Evolutionary conservation across 2,329 filamentous ascomycete species (phyloP).

Genomic region (Alternaria conjuncta): DNA sequence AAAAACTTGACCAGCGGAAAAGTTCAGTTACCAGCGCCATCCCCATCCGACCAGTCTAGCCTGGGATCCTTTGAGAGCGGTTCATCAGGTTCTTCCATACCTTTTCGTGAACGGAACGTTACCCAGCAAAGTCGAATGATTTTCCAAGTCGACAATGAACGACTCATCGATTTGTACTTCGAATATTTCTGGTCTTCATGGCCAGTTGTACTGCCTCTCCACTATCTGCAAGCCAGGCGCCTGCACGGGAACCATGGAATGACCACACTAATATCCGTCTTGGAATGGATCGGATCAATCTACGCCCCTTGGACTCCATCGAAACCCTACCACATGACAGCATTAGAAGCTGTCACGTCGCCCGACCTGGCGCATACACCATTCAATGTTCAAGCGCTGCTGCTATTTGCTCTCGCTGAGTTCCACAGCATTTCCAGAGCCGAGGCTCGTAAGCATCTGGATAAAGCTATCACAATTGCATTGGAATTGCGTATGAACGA

Average conservation of each 20-base stretch:
- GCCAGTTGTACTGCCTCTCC: conserved; percentile 60
- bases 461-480: conserved; percentile 71
- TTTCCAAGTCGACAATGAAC: conserved; percentile 35
- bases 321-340: conserved; percentile 32
- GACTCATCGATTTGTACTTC: conserved; percentile 40
- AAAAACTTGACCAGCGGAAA: conserved; percentile 1
- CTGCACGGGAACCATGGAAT: conserved; percentile 26
- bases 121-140: conserved; percentile 16
- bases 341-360: conserved; percentile 27
- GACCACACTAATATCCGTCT: conserved; percentile 29
- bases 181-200: conserved; percentile 61
- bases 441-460: conserved; percentile 70
- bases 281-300: conserved; percentile 42
- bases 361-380: conserved; percentile 29
- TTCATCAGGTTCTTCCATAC: background rate
- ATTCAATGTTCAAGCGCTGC: conserved; percentile 75
- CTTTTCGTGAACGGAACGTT: conserved; percentile 1
- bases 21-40: background rate
- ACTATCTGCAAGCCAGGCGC: conserved; percentile 41
- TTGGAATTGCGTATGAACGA: conserved; percentile 79
- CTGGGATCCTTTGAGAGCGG: background rate
- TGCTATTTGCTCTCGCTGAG: conserved; percentile 76
- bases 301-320: conserved; percentile 43
- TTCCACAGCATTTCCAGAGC: conserved; percentile 78
- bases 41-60: background rate